Percentiles rank a stretch among this genome's conserved stretches.
Evolutionary conservation across 257 asterid species (phyloP).

Genomic region (Fraxinus excelsior): DNA sequence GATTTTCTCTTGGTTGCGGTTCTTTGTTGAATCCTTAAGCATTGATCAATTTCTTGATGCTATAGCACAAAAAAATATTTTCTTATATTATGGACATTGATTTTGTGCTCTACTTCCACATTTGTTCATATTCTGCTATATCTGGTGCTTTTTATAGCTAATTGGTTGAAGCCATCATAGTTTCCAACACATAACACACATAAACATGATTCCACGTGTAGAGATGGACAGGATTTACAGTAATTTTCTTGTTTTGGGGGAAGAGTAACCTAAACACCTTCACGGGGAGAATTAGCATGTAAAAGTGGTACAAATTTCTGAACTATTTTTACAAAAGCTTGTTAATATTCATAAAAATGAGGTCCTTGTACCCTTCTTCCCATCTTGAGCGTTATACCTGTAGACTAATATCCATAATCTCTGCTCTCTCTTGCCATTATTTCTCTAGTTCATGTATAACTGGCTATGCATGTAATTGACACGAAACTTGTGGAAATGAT

Average conservation of each 20-base stretch:
- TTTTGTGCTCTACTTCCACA: background rate
- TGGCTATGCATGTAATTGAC: background rate
- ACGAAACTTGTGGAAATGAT: background rate
- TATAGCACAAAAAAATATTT: background rate
- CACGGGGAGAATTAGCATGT: background rate
- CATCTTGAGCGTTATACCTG: background rate
- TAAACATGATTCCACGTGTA: background rate
- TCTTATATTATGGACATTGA: background rate
- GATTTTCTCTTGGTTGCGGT: slow-evolving; percentile 4
- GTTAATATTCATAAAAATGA: background rate
- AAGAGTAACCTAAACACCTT: background rate
- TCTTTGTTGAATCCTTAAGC: slow-evolving; percentile 3
- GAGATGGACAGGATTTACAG: background rate
- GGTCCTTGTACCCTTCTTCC: background rate
- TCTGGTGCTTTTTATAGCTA: background rate
- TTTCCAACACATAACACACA: background rate
- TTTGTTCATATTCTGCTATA: background rate
- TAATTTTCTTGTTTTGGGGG: background rate
- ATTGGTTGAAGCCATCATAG: background rate
- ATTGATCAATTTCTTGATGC: slow-evolving; percentile 10
- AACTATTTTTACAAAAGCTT: background rate
- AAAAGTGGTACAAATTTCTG: no score
- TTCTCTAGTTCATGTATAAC: background rate
- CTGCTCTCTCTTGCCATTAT: background rate
- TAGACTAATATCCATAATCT: background rate